Base-by-base conservation (phyloP, 352 stramenopile genomes). In the Elongisporangium prolatum region DNA sequence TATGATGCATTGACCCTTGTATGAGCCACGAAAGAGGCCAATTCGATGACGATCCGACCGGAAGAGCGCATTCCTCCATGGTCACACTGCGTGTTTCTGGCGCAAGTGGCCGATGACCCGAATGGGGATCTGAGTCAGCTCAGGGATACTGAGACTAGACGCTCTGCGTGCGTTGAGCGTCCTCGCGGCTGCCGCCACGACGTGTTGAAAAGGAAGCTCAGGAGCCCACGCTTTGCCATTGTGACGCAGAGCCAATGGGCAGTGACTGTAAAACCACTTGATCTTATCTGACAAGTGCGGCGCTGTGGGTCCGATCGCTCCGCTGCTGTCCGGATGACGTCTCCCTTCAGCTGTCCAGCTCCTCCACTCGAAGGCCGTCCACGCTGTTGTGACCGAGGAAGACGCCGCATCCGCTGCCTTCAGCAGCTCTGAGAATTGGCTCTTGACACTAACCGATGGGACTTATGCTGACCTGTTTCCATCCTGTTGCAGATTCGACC, bases 261-360 rank as follows among this genome's bases (percentile, higher is more conserved):
- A 38, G 69, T 73, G 83, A 93, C 67, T 93, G 80, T 74, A 77
- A 93, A 93, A 91, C 71, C 75, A 77, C 80, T 93, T 93, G 84
- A 93, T 91, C 84, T 93, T 91, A 93, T 91, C 84, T 86, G 62
- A 86, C 57, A 54, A 58, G 50, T 49, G 25, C 50, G 40, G 52
- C 50, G 22, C 21, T 60, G 50, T 47, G 56, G 65, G 37, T 63
- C 25, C 61, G 21, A 58, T 56, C 25, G 24, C 14, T 59, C 11
- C 24, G 57, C 25, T 52, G 50, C 17, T 44, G 34, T 63, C 34
- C 17, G 34, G 28, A 0, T 13, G 10, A 44, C 1, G 34, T 44
- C 34, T 44, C 51, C 37, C 60, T 28, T 38, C 59, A 13, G 13
- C 38, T 34, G 5, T 34, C 48, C 22, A 34, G 3, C 38, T 52